Evolutionary conservation across 345 rosid genomes (phyloP).

Genomic region (Citrus mangshanensis): DNA sequence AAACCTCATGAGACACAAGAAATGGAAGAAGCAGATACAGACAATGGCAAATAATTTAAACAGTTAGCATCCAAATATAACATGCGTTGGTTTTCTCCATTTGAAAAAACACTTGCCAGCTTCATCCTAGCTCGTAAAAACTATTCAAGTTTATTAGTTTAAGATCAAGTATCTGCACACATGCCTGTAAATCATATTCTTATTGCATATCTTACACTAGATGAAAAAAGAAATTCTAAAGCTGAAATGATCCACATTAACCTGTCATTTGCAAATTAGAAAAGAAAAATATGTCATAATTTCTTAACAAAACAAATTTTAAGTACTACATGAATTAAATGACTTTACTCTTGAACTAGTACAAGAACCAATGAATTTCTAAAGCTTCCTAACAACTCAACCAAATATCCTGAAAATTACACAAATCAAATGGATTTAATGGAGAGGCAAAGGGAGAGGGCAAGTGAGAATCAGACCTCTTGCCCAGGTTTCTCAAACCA

Average conservation of each 20-base stretch:
- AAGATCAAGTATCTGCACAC: background rate
- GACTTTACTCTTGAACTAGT: background rate
- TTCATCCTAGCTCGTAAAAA: background rate
- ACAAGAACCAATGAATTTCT: background rate
- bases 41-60: background rate
- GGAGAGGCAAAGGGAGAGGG: background rate
- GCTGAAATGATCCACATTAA: background rate
- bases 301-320: background rate
- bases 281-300: background rate
- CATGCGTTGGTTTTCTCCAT: background rate
- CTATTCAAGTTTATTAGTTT: background rate
- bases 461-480: constrained; percentile 8
- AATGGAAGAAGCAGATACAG: background rate
- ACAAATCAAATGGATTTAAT: background rate
- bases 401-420: constrained; percentile 2
- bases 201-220: background rate
- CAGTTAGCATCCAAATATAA: background rate
- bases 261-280: background rate
- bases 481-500: constrained; percentile 3
- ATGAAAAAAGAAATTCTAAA: background rate
- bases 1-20: background rate
- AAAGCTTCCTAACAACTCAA: constrained; percentile 5
- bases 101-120: background rate
- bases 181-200: background rate
- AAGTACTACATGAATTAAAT: background rate